Evolutionary conservation across 352 stramenopile species (phyloP).

Genomic region (Globisporangium barbulae): DNA sequence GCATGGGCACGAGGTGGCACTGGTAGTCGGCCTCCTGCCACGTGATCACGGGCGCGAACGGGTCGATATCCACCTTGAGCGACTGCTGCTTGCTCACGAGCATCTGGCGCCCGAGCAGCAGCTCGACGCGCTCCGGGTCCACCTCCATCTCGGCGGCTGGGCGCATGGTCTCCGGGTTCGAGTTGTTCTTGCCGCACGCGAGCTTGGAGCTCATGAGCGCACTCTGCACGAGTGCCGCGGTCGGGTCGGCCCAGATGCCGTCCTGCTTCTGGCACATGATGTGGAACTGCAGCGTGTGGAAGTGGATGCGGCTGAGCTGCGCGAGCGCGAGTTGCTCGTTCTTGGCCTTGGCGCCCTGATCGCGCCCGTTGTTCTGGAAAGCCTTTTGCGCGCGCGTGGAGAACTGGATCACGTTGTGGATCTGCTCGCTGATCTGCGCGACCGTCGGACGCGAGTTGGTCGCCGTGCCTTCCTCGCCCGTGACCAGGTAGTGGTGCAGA

Average conservation of each 20-base stretch:
- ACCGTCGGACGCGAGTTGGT: conserved; percentile 76
- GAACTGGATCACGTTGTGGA: conserved; percentile 70
- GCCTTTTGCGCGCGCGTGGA: conserved; percentile 39
- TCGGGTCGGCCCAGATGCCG: conserved; percentile 69
- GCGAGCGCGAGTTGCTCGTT: conserved; percentile 40
- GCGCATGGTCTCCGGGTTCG: conserved; percentile 39
- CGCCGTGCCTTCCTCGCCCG: conserved; percentile 61
- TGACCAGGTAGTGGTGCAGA: conserved; percentile 78
- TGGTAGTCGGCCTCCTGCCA: conserved; percentile 75
- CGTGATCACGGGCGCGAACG: conserved; percentile 56
- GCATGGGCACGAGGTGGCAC: conserved; percentile 75
- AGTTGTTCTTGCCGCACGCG: conserved; percentile 60
- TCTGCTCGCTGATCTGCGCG: conserved; percentile 65
- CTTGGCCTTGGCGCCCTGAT: conserved; percentile 13
- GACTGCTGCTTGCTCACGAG: conserved; percentile 53
- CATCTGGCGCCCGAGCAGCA: conserved; percentile 52
- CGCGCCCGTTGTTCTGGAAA: conserved; percentile 31
- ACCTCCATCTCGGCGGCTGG: conserved; percentile 68
- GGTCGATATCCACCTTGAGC: conserved; percentile 59
- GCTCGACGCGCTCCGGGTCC: conserved; percentile 63
- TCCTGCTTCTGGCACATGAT: conserved; percentile 73
- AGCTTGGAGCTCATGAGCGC: conserved; percentile 83
- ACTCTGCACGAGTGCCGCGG: conserved; percentile 63
- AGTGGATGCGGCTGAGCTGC: conserved; percentile 76
- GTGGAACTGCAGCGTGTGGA: conserved; percentile 86